Base-by-base conservation (phyloP, 768 basidiomycete genomes). In the Serendipita sp. region DNA sequence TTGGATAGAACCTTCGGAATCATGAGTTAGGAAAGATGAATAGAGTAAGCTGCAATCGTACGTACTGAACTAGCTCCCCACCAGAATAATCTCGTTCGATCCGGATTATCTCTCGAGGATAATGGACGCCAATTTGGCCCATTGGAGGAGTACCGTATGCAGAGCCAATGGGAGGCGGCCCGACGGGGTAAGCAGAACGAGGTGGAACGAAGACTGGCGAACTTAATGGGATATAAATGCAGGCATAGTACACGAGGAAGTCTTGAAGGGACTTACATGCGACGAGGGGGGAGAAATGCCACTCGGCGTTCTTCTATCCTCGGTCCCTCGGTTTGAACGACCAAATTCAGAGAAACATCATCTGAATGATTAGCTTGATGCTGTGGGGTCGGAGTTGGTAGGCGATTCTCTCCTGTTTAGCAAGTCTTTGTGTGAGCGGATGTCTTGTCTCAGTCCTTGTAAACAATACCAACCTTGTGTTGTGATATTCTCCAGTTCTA, bases 21-120 rank as follows among this genome's bases (percentile, higher is more conserved):
- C 63, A 56, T 16, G 32, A 13, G 36, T 28, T 41, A 16, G 15
- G 8, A 32, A 28, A 47, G 7, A 32, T 47, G 36, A 15, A 13
- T 15, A 51, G 44, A 46, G 56, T 47, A 66, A 44, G 47, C n/a
- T 16, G 18, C 35, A 15, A n/a, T 28, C 7, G 16, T 1, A 70
- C 74, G 65, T 68, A 76, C 75, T 97, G 95, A 35, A 85, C 81
- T 4, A 94, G 77, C 72, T 98, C 95, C 2, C 95, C 96, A 0
- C 85, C 85, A 13, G 78, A 82, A 73, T 96, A 99, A 73, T 99
- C 96, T 63, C 96, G 77, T 74, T 98, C 95, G 46, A 99, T 77
- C 51, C 95, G 80, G 63, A 99, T 77, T 65, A 99, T 83, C 76
- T 97, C 95, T 63, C 94, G 84, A 15, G 95, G 94, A 69, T 90